Conservation (phyloP, 257 asterid species). For the Solanum megistacrolobum region DNA sequence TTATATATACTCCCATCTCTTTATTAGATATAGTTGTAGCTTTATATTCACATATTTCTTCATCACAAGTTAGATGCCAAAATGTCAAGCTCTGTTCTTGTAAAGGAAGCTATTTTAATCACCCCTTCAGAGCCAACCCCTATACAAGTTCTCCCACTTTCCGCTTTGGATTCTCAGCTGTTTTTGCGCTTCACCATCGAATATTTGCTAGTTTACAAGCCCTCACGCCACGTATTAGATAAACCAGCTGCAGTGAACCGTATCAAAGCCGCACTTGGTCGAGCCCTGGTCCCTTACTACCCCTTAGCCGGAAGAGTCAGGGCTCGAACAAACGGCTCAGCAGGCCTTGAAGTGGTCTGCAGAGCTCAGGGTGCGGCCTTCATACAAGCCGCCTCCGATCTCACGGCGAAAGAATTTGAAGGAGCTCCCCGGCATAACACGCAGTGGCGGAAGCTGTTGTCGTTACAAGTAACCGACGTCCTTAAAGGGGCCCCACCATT, state of each 20-base stretch:
- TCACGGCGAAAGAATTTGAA: conserved; percentile 24
- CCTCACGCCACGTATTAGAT: conserved; percentile 12
- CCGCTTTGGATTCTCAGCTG: conserved; percentile 61
- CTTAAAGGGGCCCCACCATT: conserved; percentile 52
- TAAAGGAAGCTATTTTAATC: conserved; percentile 39
- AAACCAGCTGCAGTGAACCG: conserved; percentile 12
- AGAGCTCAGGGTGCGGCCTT: conserved; percentile 53
- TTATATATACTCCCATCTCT: not conserved
- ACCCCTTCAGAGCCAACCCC: conserved; percentile 55
- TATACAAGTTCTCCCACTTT: conserved; percentile 41
- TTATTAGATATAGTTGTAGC: not conserved
- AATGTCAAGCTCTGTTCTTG: conserved; percentile 34
- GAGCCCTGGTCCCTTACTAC: conserved; percentile 52
- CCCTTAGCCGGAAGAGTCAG: conserved; percentile 65
- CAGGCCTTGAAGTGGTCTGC: conserved; percentile 57
- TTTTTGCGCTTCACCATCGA: conserved; percentile 62
- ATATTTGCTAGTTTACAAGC: conserved; percentile 39
- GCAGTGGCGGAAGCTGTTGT: conserved; percentile 42
- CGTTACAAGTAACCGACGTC: conserved; percentile 36
- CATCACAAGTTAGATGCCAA: not conserved
- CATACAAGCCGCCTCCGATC: conserved; percentile 33
- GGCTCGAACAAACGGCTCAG: conserved; percentile 26
- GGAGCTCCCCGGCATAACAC: conserved; percentile 19
- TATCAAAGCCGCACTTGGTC: conserved; percentile 34
- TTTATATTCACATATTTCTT: not conserved